Conservation (phyloP, 208 protist genomes). For the Phytomonas sp. region DNA sequence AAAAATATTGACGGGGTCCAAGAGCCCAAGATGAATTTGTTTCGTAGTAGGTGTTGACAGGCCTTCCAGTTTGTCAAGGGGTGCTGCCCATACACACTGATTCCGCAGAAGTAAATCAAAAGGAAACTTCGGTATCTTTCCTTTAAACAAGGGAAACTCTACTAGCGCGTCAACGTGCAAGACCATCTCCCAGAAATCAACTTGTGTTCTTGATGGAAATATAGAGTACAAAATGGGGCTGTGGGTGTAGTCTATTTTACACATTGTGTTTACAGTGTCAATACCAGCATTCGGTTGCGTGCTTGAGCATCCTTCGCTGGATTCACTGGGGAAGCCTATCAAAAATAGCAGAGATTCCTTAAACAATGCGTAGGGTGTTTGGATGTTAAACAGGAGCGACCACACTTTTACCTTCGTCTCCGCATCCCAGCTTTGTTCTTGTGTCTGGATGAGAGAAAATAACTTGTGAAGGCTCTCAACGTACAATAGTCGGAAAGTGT, state of each 20-base stretch:
- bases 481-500: conserved; percentile 38
- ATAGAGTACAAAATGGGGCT: background rate
- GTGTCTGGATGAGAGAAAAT: conserved; percentile 15
- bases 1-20: background rate
- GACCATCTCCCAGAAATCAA: conserved; percentile 19
- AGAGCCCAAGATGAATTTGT: background rate
- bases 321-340: conserved; percentile 2
- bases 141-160: conserved; percentile 11
- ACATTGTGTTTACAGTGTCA: background rate
- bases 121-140: conserved; percentile 19
- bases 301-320: background rate
- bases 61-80: background rate
- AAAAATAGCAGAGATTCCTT: conserved; percentile 36
- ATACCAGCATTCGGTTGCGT: background rate
- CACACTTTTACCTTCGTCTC: conserved; percentile 2
- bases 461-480: conserved; percentile 39
- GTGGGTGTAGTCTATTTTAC: background rate
- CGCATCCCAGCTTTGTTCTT: background rate
- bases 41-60: background rate
- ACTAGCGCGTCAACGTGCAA: conserved; percentile 22
- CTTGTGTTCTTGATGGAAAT: conserved; percentile 2
- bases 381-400: conserved; percentile 19
- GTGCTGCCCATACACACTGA: background rate
- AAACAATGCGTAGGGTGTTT: conserved; percentile 27
- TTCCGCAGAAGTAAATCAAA: conserved; percentile 4